Evolutionary conservation across 2,329 filamentous ascomycete genomes (phyloP), one percentile per base, ranked within the genome.

Genomic region (Lasiodiplodia gonubiensis): DNA sequence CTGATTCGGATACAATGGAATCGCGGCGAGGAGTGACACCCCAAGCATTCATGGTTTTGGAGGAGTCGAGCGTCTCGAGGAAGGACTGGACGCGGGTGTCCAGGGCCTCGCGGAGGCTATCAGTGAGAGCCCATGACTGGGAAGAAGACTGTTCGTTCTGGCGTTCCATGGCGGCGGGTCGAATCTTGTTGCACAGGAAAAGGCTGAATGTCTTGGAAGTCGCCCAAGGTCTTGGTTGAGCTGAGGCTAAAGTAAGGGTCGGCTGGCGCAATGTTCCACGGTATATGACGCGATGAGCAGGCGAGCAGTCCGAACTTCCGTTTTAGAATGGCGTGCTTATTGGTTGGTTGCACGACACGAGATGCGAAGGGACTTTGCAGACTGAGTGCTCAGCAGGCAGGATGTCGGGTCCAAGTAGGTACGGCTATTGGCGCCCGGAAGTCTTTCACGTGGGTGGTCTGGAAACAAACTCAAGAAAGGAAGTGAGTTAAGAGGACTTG

Each of bases 31-130:
- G 42, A 14, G 64, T n/a, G 10, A 30, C 53, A 25, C 52, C 64
- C 64, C 64, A 66, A 21, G 64, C 46, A 53, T 49, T 59, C 64
- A 66, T 66, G 30, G 64, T 42, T 30, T 66, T 66, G 25, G 42
- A 57, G 18, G 48, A 49, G 53, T 66, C 64, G 11, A 66, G 39
- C 1, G 53, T 51, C n/a, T 66, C 52, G 7, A 67, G 55, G 48
- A 67, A 60, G 8, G 65, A 67, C 35, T 59, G 39, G 16, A 67
- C 27, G 16, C 54, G 52, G n/a, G 39, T 57, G 52, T 48, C 53
- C 16, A 66, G 52, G 5, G 42, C 54, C 18, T 60, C 65, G 42
- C 55, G 54, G 21, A 67, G 65, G 25, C 33, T 67, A 55, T 67
- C 64, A 53, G 64, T 51, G 18, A 66, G 42, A 16, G 35, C 53